phyloP scores from a whole-genome alignment of 139 green algal species.

The Micractinium conductrix region DNA sequence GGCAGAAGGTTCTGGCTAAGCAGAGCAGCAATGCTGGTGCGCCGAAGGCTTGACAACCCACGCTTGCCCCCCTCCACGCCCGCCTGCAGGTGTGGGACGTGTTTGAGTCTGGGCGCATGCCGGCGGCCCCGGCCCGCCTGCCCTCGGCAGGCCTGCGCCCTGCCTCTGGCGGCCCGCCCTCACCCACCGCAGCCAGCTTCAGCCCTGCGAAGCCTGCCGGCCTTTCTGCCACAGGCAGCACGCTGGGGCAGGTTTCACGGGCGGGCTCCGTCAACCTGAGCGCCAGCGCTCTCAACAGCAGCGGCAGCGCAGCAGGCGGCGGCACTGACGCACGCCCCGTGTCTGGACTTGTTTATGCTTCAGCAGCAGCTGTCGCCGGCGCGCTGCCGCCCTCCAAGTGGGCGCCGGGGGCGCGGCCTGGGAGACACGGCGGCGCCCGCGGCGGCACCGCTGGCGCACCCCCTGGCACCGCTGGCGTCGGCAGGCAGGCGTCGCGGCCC shows the following conservation, averaged over 20 bases:
- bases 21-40: too few relatives aligned
- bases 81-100: slow-evolving; percentile 30
- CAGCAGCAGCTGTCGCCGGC: not conserved
- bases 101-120: slow-evolving; percentile 17
- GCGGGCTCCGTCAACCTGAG: too few relatives aligned
- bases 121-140: not conserved
- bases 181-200: not conserved
- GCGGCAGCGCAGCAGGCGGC: too few relatives aligned
- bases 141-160: not conserved
- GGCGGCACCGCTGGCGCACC: too few relatives aligned
- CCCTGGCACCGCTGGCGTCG: too few relatives aligned
- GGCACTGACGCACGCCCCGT: too few relatives aligned
- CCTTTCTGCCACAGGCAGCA: not conserved
- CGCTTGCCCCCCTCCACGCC: too few relatives aligned
- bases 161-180: not conserved
- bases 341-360: not conserved
- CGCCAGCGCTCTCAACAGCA: too few relatives aligned
- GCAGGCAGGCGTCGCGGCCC: not conserved
- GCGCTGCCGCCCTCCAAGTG: not conserved
- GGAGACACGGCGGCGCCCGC: not conserved
- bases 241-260: not conserved
- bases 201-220: not conserved
- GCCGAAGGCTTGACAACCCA: too few relatives aligned
- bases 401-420: not conserved
- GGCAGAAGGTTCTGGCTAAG: too few relatives aligned